Conservation (phyloP, 495 filamentous ascomycete species). For the Penicillium nucicola region DNA sequence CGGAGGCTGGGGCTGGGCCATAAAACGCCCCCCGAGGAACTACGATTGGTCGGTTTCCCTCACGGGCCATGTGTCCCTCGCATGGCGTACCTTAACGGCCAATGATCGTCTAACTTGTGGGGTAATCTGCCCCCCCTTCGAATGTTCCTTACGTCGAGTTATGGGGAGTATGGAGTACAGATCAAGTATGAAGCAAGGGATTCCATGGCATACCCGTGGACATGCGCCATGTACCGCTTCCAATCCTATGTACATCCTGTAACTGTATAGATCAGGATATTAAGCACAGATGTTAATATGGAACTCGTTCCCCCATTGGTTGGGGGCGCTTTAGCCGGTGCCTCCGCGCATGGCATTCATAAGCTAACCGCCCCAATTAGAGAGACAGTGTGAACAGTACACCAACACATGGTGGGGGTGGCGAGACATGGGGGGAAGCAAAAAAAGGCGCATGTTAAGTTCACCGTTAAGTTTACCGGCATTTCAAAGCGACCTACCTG, state of each 20-base stretch:
- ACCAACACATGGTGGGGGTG: slow-evolving; percentile 12
- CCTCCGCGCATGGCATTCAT: background rate
- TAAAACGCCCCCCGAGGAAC: slow-evolving; percentile 1
- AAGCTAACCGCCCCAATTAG: background rate
- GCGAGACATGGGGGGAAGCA: slow-evolving; percentile 1
- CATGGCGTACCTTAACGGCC: slow-evolving; percentile 19
- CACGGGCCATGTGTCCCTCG: slow-evolving; percentile 28
- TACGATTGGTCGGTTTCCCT: background rate
- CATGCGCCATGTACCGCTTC: too few species aligned
- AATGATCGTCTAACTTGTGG: slow-evolving; percentile 15
- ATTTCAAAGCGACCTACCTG: background rate
- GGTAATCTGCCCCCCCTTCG: slow-evolving; percentile 6
- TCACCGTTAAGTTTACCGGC: background rate
- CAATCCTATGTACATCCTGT: too few species aligned
- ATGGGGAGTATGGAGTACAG: background rate
- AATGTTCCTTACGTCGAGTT: background rate
- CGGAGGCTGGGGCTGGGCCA: background rate
- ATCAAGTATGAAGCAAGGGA: too few species aligned
- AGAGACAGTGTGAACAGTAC: too few species aligned
- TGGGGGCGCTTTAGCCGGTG: slow-evolving; percentile 1
- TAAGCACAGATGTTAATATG: too few species aligned
- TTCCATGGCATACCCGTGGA: too few species aligned
- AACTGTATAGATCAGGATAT: too few species aligned
- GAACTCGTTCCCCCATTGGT: background rate
- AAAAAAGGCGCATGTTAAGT: background rate